Percentiles rank a stretch among this genome's conserved stretches.
Conservation (phyloP, 257 asterid species). For the Plantago major region DNA sequence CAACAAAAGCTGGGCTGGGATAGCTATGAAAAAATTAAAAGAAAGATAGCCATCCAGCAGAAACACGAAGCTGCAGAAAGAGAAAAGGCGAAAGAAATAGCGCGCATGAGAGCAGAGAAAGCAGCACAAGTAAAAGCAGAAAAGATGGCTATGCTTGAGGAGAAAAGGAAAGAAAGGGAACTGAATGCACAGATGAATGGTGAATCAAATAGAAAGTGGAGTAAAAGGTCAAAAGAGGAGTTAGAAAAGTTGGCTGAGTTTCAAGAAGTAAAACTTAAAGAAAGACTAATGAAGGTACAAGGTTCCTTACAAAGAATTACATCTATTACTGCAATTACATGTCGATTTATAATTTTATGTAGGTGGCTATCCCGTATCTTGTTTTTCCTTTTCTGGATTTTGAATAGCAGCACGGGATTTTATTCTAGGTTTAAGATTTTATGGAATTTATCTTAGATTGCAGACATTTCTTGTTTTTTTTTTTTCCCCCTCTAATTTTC, state of each 20-base stretch:
- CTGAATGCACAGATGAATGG: no score
- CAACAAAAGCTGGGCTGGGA: conserved; percentile 86
- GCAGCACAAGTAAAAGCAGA: conserved; percentile 49
- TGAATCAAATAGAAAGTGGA: conserved; percentile 37
- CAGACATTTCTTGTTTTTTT: conserved; percentile 1
- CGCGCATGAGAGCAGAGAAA: conserved; percentile 42
- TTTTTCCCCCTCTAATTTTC: neutral
- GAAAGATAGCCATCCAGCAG: conserved; percentile 44
- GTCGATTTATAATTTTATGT: neutral
- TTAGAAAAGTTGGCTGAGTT: conserved; percentile 48
- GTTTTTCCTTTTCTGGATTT: neutral
- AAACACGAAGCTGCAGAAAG: conserved; percentile 40
- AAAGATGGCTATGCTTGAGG: conserved; percentile 42
- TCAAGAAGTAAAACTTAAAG: conserved; percentile 67
- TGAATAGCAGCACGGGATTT: neutral
- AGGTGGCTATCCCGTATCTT: neutral
- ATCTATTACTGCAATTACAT: no score
- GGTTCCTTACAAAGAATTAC: no score
- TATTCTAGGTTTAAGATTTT: no score
- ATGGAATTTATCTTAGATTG: neutral
- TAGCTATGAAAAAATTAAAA: conserved; percentile 56
- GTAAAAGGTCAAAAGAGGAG: conserved; percentile 58
- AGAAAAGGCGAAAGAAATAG: conserved; percentile 47
- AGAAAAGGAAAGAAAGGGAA: conserved; percentile 51
- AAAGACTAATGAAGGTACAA: conserved; percentile 78